These are phyloP conservation scores for Protostelium mycophagum DNA, from an alignment of 78 protist genomes.

Conservation along the genomic window DNA sequence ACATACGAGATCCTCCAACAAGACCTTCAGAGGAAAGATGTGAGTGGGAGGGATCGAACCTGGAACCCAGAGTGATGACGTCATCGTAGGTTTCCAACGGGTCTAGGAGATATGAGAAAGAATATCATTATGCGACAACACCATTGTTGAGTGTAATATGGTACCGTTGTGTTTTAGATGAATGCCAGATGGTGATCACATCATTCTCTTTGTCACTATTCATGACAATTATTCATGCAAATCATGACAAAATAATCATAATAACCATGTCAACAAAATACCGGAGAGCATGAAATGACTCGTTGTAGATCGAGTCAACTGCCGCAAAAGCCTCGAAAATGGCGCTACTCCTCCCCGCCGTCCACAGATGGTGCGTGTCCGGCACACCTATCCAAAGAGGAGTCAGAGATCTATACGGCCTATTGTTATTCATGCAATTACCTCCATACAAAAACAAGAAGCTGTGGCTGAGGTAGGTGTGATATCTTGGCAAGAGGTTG, in stretches of 20 bases:
- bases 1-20: conserved; percentile 27
- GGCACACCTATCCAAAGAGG: conserved; percentile 60
- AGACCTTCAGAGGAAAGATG: conserved; percentile 13
- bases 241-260: background rate
- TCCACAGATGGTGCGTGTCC: conserved; percentile 34
- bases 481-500: no score
- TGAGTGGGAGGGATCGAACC: background rate
- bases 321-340: background rate
- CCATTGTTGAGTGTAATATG: conserved; percentile 20
- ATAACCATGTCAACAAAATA: background rate
- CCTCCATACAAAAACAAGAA: conserved; percentile 4
- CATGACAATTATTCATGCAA: no score
- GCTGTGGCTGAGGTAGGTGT: background rate
- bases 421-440: conserved; percentile 14
- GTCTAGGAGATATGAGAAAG: conserved; percentile 6
- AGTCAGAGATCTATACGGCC: conserved; percentile 32
- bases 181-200: conserved; percentile 45
- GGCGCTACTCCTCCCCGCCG: background rate
- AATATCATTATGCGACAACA: conserved; percentile 8
- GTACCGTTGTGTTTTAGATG: conserved; percentile 56
- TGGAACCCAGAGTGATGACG: background rate
- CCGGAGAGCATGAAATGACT: no score
- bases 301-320: conserved; percentile 3
- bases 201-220: no score
- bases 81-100: background rate